These are phyloP conservation scores for Pyrenophora teres DNA, from an alignment of 2,329 filamentous ascomycete species.

Conservation along the genomic window DNA sequence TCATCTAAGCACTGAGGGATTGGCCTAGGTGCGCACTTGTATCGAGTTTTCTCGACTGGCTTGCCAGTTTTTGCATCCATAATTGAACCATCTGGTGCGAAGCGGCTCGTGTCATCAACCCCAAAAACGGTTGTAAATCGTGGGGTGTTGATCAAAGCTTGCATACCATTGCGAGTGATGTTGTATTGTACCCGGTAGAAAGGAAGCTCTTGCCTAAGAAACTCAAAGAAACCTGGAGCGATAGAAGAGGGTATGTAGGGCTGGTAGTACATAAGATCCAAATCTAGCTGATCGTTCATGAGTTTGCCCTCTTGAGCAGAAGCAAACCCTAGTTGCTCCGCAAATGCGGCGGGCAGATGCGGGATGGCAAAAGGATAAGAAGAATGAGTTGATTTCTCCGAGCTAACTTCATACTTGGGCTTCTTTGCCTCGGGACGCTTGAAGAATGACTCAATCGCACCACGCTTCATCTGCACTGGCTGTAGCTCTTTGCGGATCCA, in stretches of 20 bases:
- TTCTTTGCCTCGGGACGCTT: constrained; percentile 52
- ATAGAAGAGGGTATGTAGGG: constrained; percentile 68
- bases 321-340: constrained; percentile 48
- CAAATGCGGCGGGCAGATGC: constrained; percentile 53
- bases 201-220: constrained; percentile 71
- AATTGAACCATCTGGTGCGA: constrained; percentile 48
- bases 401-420: constrained; percentile 40
- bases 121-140: constrained; percentile 67
- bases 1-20: constrained; percentile 71
- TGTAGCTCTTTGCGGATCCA: neutral
- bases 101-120: constrained; percentile 66
- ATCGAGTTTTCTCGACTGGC: constrained; percentile 53
- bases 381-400: constrained; percentile 49
- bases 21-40: constrained; percentile 67
- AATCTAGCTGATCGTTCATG: constrained; percentile 70
- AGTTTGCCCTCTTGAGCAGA: constrained; percentile 59
- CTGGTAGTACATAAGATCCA: constrained; percentile 76
- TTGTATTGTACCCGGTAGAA: constrained; percentile 78
- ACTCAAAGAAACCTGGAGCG: constrained; percentile 67
- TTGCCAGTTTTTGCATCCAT: constrained; percentile 52
- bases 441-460: constrained; percentile 74
- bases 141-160: constrained; percentile 66
- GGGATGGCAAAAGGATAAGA: constrained; percentile 60
- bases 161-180: constrained; percentile 67
- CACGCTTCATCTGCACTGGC: constrained; percentile 52